Conservation (phyloP, 2,329 filamentous ascomycete genomes). For the Pseudohalonectria lignicola region DNA sequence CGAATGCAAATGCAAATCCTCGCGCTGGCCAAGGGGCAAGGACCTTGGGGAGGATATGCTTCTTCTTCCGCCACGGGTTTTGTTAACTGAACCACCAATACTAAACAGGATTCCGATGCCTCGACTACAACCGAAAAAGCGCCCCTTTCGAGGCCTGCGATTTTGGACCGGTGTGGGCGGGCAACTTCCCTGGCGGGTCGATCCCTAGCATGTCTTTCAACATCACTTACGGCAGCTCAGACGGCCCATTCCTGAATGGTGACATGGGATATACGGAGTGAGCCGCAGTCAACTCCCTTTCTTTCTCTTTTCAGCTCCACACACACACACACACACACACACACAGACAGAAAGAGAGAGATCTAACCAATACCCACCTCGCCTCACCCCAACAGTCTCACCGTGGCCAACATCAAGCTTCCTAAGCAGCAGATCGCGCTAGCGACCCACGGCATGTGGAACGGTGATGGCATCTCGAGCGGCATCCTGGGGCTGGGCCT, state of each 20-base stretch:
- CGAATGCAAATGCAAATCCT: too few relatives aligned
- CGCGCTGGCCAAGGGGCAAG: too few relatives aligned
- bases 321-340: not conserved
- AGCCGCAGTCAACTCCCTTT: not conserved
- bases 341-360: not conserved
- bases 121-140: slow-evolving; percentile 11
- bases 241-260: slow-evolving; percentile 16
- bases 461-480: slow-evolving; percentile 18
- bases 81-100: too few relatives aligned
- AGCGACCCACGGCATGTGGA: slow-evolving; percentile 15
- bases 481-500: slow-evolving; percentile 21
- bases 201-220: slow-evolving; percentile 16
- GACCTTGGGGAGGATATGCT: too few relatives aligned
- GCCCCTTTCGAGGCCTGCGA: slow-evolving; percentile 11
- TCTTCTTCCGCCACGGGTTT: too few relatives aligned
- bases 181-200: slow-evolving; percentile 16
- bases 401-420: slow-evolving; percentile 14
- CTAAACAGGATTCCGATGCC: slow-evolving; percentile 15
- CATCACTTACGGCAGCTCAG: slow-evolving; percentile 16
- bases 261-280: slow-evolving; percentile 19
- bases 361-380: too few relatives aligned
- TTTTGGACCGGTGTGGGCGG: slow-evolving; percentile 16
- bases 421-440: slow-evolving; percentile 19
- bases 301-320: not conserved
- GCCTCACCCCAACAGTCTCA: slow-evolving; percentile 11